These are phyloP conservation scores for Rhynchospora breviuscula DNA, from an alignment of 176 grass and related monocot genomes.

Conservation along the genomic window DNA sequence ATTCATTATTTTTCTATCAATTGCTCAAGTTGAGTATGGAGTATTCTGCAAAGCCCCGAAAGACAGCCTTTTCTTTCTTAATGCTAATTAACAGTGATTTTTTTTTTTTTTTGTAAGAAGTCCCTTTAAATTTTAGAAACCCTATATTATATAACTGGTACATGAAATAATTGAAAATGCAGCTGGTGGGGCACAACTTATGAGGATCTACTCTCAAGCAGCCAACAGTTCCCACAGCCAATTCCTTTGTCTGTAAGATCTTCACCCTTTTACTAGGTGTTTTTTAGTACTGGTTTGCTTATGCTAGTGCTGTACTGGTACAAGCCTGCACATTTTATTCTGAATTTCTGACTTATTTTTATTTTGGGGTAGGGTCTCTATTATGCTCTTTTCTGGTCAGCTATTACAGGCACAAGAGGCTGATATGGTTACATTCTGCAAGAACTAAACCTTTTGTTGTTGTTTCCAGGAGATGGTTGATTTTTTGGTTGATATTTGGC, in stretches of 20 bases:
- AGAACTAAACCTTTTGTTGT: background rate
- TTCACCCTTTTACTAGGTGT: background rate
- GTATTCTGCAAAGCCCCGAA: background rate
- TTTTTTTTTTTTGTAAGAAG: background rate
- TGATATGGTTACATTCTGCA: background rate
- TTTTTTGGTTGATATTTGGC: constrained; percentile 85
- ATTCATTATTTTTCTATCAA: background rate
- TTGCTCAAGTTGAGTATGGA: background rate
- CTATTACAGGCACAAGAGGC: background rate
- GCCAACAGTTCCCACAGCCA: constrained; percentile 49
- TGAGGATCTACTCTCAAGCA: constrained; percentile 67
- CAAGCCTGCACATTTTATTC: background rate
- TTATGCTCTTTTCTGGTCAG: background rate
- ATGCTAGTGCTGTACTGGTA: background rate
- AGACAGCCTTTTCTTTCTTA: background rate
- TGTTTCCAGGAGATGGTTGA: constrained; percentile 74
- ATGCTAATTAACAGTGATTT: background rate
- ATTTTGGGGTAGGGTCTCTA: background rate
- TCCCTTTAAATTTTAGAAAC: background rate
- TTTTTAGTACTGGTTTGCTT: background rate
- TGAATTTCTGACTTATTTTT: background rate
- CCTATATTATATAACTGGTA: background rate
- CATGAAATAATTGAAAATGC: background rate
- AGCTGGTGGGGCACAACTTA: constrained; percentile 86
- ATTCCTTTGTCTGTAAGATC: constrained; percentile 73